Percentiles rank a stretch among this genome's conserved stretches.
These are phyloP conservation scores for Puccinia hordei DNA, from an alignment of 1,284 basidiomycete genomes.

Conservation along the genomic window DNA sequence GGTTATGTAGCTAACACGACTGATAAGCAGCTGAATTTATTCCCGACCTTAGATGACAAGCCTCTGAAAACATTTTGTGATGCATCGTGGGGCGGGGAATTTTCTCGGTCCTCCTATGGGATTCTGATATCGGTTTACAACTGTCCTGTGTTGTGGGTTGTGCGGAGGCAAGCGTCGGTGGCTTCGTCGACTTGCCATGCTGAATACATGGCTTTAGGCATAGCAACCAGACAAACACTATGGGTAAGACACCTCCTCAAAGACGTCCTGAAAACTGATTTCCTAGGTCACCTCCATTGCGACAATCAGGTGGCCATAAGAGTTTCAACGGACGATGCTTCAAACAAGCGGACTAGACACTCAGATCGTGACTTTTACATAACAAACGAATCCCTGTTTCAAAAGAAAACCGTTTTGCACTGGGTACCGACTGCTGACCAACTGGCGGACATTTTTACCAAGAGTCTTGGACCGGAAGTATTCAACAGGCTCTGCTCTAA, in stretches of 20 bases:
- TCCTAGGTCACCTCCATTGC: too few species aligned
- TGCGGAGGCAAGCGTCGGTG: neutral
- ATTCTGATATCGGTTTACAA: neutral
- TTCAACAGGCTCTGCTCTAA: neutral
- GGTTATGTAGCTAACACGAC: neutral
- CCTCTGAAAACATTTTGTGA: neutral
- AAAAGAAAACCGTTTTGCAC: neutral
- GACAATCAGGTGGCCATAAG: too few species aligned
- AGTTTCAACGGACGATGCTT: too few species aligned
- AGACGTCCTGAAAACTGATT: too few species aligned
- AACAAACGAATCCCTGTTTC: neutral
- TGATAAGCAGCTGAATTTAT: neutral
- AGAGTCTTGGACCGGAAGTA: neutral
- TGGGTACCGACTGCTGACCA: neutral
- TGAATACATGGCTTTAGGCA: neutral
- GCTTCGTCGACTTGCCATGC: constrained; percentile 10
- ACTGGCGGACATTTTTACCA: constrained; percentile 17
- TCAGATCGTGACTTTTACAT: neutral
- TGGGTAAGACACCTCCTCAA: too few species aligned
- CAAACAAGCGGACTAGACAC: neutral
- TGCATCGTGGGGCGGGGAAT: constrained; percentile 8
- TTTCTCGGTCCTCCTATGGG: neutral
- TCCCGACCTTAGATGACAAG: neutral
- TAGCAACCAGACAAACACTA: too few species aligned
- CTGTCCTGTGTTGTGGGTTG: neutral